Base-by-base conservation (phyloP, 1,284 basidiomycete species). In the Cystobasidium sp. region DNA sequence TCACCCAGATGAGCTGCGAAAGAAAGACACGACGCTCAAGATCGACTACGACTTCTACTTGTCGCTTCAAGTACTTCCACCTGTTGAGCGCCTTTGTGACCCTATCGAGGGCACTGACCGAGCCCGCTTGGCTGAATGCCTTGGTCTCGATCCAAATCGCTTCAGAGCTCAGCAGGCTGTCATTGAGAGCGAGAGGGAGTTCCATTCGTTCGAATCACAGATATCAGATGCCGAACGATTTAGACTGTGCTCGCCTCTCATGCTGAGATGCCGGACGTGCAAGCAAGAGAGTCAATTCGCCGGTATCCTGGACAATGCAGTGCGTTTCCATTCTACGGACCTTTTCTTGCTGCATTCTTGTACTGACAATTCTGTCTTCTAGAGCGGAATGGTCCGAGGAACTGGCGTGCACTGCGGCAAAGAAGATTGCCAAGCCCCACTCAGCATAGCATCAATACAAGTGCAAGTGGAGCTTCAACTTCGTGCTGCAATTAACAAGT, bases 21-120 rank as follows among this genome's bases (percentile, higher is more conserved):
- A 88, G 78, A 86, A 87, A 14, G 88, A 86, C 0, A 85, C 87
- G 14, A 87, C 88, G 67, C 79, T 92, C 68, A 88, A 87, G 76
- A 20, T 78, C 93, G 94, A 97, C 83, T 94, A 90, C 82, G 93
- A 97, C 79, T 89, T 92, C 82, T 99, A 99, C 83, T 85, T 99
- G 24, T 88, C 92, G 10, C 88, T 92, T 22, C 97, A 99, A 83
- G 88, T 99, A 52, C 85, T 99, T 12, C 96, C 96, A 3, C 95
- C 97, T 0, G 89, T 99, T 65, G 92, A 98, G 80, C 89, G 97
- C 80, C 84, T 99, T 74, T 99, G 96, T 81, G 97, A 97, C 72
- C 90, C 91, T 6, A 98, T 99, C 73, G 93, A 97, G 80, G 96
- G 96, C 8, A 98, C 95, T 0, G 96, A 99, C 80, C 87, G 92